Evolutionary conservation across 768 basidiomycete species (phyloP).

Genomic region (Kwoniella newhampshirensis): DNA sequence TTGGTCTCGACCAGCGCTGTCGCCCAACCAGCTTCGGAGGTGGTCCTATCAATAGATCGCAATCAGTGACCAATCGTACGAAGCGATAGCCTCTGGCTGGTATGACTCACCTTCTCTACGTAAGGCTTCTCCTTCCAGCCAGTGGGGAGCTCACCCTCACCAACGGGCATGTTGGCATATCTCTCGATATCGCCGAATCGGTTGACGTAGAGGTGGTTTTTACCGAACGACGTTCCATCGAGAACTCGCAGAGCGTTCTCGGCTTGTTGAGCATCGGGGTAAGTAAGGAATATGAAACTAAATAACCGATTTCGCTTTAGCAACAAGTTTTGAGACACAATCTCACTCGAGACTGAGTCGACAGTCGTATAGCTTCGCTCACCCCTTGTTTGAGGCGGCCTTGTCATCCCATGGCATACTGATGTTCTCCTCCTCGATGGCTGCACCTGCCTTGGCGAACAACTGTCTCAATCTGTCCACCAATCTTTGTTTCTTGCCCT

Average conservation of each 20-base stretch:
- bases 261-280: conserved; percentile 51
- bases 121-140: conserved; percentile 50
- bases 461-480: conserved; percentile 77
- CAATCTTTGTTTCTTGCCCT: conserved; percentile 76
- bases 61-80: not conserved
- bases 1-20: conserved; percentile 89
- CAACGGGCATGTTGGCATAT: conserved; percentile 63
- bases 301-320: conserved; percentile 1
- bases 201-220: conserved; percentile 80
- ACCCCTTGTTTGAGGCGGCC: conserved; percentile 90
- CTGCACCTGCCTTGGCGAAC: conserved; percentile 75
- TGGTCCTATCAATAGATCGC: conserved; percentile 68
- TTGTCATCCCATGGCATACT: conserved; percentile 83
- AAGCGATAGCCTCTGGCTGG: not conserved
- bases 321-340: not conserved
- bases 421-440: conserved; percentile 74
- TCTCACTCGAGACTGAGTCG: not conserved
- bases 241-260: conserved; percentile 52
- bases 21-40: conserved; percentile 89
- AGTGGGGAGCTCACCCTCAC: conserved; percentile 46
- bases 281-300: conserved; percentile 74
- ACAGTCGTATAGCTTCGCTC: conserved; percentile 39
- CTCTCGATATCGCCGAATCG: conserved; percentile 86
- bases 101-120: conserved; percentile 38
- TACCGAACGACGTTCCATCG: conserved; percentile 66